Percentiles rank a stretch among this genome's conserved stretches.
Conservation (phyloP, 306 rosid genomes). For the Quercus variabilis region DNA sequence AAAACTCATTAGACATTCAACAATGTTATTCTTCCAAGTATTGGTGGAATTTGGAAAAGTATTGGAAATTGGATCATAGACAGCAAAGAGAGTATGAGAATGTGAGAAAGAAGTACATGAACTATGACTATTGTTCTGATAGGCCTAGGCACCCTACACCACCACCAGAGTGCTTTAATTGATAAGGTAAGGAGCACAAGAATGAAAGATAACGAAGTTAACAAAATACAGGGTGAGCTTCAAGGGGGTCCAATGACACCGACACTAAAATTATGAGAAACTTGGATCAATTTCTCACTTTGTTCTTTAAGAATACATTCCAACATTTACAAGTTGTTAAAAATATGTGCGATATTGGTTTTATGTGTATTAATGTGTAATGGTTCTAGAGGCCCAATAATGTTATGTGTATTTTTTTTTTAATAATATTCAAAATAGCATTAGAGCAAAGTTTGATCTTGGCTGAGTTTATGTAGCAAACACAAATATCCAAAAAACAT, state of each 20-base stretch:
- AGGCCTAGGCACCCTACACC: constrained; percentile 7
- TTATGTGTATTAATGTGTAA: no score
- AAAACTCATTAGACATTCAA: background rate
- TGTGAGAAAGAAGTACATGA: constrained; percentile 24
- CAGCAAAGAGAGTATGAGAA: constrained; percentile 16
- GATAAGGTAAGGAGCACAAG: background rate
- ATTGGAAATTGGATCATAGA: constrained; percentile 24
- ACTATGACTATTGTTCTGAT: constrained; percentile 56
- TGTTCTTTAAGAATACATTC: background rate
- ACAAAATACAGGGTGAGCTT: background rate
- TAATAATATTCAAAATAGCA: no score
- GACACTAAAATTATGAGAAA: no score
- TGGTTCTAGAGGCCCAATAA: no score
- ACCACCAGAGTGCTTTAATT: constrained; percentile 50
- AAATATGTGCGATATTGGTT: no score
- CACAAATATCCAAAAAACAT: no score
- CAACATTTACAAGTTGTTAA: background rate
- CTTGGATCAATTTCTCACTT: background rate
- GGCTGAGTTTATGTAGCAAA: no score
- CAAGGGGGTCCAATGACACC: background rate
- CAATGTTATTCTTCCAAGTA: constrained; percentile 28
- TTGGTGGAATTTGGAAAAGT: constrained; percentile 39
- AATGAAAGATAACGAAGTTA: background rate
- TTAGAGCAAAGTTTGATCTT: no score
- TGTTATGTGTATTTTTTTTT: no score